Evolutionary conservation across 2,329 filamentous ascomycete genomes (phyloP).

Genomic region (Hymenoscyphus scutula): DNA sequence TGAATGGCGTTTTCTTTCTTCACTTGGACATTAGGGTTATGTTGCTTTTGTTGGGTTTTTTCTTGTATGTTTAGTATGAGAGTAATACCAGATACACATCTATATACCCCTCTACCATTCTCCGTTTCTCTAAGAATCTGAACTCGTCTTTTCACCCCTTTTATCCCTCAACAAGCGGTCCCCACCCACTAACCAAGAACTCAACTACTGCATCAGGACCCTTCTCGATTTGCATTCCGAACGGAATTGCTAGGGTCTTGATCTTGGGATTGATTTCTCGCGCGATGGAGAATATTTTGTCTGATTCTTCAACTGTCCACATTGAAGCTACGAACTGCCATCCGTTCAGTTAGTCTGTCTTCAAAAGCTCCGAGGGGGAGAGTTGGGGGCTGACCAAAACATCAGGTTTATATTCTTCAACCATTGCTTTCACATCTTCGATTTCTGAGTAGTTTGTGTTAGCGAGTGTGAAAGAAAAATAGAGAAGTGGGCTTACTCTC

Average conservation of each 20-base stretch:
- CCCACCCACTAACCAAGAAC: constrained; percentile 44
- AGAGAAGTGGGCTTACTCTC: constrained; percentile 45
- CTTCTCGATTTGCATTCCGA: constrained; percentile 51
- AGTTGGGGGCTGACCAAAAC: constrained; percentile 47
- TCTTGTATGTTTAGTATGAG: background rate
- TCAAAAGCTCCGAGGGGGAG: too few species aligned
- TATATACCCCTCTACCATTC: background rate
- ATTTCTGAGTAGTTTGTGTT: constrained; percentile 41
- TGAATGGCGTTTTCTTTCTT: background rate
- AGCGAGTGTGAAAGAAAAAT: background rate
- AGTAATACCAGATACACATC: background rate
- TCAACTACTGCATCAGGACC: constrained; percentile 56
- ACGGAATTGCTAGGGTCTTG: constrained; percentile 51
- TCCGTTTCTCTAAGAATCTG: background rate
- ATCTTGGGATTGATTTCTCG: constrained; percentile 45
- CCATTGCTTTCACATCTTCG: constrained; percentile 53
- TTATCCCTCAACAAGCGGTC: constrained; percentile 22
- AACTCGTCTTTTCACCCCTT: background rate
- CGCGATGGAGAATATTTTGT: constrained; percentile 45
- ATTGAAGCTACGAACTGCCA: constrained; percentile 58
- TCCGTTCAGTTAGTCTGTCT: too few species aligned
- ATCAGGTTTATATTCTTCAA: constrained; percentile 51
- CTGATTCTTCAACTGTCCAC: constrained; percentile 48
- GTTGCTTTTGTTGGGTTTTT: background rate
- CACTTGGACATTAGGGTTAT: background rate